Evolutionary conservation across 2,329 filamentous ascomycete species (phyloP), one percentile per base, ranked within the genome.

Genomic region (Cordyceps militaris): DNA sequence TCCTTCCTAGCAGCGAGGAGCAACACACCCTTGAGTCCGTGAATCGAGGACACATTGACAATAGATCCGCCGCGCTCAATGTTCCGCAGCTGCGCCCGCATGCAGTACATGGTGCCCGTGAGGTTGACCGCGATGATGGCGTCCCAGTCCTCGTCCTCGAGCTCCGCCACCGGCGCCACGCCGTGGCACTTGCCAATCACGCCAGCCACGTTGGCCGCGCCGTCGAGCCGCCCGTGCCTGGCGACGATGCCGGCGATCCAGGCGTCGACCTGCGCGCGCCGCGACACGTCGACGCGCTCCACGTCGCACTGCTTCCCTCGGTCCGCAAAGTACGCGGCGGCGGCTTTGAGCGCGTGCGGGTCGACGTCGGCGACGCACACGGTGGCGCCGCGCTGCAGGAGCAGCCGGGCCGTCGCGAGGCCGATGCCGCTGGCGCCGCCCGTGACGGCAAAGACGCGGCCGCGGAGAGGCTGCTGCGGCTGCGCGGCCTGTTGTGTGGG

Each of bases 41-140:
- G 74, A 47, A 82, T 76, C 38, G 76, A 80, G n/a, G 76, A 73
- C 28, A 79, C 72, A 64, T 81, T 84, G 58, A 85, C 81, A 63
- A 85, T 83, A 61, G 79, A 81, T 1, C 79, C 80, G 1, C 77
- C 75, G n/a, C 76, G 70, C 1, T 71, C 71, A 49, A 83, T 74
- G 42, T 73, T 72, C 38, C 66, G 66, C 43, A 77, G 68, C 65
- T 75, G 65, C 9, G 74, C 74, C 36, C 76, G 70, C 61, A 79
- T 60, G 61, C 76, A 78, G 64, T 78, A 77, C 75, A 79, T 78
- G 44, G 71, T 73, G 2, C 77, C 76, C 2, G 75, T 78, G 49
- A 79, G 65, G 60, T 79, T 79, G 52, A 79, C 71, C 5, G 67
- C 69, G 19, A 79, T 74, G 47, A 76, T 76, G 53, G 67, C 71